Percentiles rank a stretch among this genome's conserved stretches.
phyloP scores from a whole-genome alignment of 495 filamentous ascomycete genomes.

The Schizothecium vesticola region DNA sequence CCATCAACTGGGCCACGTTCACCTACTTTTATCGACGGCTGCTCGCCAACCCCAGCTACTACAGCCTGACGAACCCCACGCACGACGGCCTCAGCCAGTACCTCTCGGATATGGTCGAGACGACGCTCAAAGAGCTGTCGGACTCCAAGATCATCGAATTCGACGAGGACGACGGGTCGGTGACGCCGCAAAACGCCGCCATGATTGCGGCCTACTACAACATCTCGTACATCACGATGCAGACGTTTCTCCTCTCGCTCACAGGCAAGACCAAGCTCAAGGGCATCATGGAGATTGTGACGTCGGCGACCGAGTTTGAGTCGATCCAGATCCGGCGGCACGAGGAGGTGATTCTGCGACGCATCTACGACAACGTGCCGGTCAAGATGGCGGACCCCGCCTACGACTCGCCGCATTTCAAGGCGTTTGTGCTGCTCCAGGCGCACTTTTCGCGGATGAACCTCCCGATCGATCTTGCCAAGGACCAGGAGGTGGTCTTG shows the following conservation, averaged over 20 bases:
- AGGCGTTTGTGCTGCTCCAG: constrained; percentile 91
- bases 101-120: constrained; percentile 92
- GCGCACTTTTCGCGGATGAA: constrained; percentile 98
- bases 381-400: constrained; percentile 85
- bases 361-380: constrained; percentile 89
- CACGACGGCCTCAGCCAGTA: constrained; percentile 92
- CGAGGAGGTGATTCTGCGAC: constrained; percentile 80
- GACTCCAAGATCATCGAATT: constrained; percentile 96
- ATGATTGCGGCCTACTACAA: constrained; percentile 99
- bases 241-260: constrained; percentile 96
- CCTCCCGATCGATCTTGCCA: constrained; percentile 91
- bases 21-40: constrained; percentile 98
- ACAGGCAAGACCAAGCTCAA: constrained; percentile 86
- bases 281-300: constrained; percentile 93
- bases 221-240: constrained; percentile 98
- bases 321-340: constrained; percentile 90
- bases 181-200: constrained; percentile 85
- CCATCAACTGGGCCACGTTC: constrained; percentile 96
- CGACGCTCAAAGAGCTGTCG: constrained; percentile 80
- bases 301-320: constrained; percentile 94
- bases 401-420: constrained; percentile 96
- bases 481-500: constrained; percentile 88
- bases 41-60: constrained; percentile 96
- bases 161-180: constrained; percentile 91
- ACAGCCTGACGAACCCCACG: constrained; percentile 80